Conservation (phyloP, 495 filamentous ascomycete genomes). For the Talaromyces nanjingensis region DNA sequence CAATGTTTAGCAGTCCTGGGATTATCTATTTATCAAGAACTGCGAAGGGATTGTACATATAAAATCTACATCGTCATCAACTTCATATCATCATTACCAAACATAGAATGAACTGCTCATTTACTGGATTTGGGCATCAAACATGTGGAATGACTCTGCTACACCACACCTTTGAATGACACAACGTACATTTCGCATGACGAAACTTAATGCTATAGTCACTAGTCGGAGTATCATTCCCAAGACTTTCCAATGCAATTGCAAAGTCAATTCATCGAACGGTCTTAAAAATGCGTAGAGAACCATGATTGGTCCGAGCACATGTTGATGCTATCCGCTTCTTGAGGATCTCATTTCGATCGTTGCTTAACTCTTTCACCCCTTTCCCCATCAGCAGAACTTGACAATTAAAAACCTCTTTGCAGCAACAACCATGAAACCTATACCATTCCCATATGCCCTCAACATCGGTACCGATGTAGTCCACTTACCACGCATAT, state of each 20-base stretch:
- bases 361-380: background rate
- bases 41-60: slow-evolving; percentile 9
- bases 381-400: background rate
- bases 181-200: background rate
- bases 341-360: background rate
- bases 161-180: background rate
- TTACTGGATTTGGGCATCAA: background rate
- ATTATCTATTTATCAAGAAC: background rate
- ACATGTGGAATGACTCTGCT: background rate
- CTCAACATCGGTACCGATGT: slow-evolving; percentile 48
- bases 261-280: background rate
- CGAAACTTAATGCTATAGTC: background rate
- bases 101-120: background rate
- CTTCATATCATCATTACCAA: background rate
- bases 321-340: slow-evolving; percentile 6
- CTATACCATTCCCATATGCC: slow-evolving; percentile 31
- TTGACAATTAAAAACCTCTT: background rate
- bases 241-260: background rate
- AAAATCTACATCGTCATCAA: slow-evolving; percentile 5
- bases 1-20: background rate
- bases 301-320: slow-evolving; percentile 5
- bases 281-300: background rate
- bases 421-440: slow-evolving; percentile 16
- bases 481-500: slow-evolving; percentile 46
- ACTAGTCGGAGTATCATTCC: background rate